A percentile compares a stretch with the other conserved stretches of the same genome.
These are phyloP conservation scores for Macrolepiota dolichaula DNA, from an alignment of 768 basidiomycete genomes.

Conservation along the genomic window DNA sequence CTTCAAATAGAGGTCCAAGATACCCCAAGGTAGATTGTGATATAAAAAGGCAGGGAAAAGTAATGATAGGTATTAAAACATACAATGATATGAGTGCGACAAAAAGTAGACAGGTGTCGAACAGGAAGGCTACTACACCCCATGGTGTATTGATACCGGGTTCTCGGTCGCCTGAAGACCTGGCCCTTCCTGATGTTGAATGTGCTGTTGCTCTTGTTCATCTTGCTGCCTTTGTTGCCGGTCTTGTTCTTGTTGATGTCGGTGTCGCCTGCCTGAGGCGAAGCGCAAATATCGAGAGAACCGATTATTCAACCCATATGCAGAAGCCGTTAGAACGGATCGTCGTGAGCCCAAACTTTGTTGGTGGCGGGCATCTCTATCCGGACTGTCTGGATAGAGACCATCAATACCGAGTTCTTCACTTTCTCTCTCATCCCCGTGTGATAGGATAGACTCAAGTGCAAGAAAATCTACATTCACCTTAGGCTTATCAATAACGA, in stretches of 20 bases:
- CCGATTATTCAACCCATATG: slow-evolving; percentile 20
- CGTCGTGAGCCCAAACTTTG: not conserved
- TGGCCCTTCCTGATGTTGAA: not conserved
- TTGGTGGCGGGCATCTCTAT: slow-evolving; percentile 16
- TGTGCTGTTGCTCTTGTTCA: not conserved
- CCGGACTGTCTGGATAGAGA: not conserved
- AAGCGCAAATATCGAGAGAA: slow-evolving; percentile 59
- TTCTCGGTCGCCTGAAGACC: not conserved
- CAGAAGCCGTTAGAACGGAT: not conserved
- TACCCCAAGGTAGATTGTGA: not conserved
- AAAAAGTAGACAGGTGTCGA: not conserved
- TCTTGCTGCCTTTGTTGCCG: not conserved
- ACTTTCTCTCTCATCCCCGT: slow-evolving; percentile 15
- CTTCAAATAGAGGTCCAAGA: not conserved
- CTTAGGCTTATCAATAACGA: slow-evolving; percentile 2
- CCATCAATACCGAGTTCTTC: slow-evolving; percentile 3
- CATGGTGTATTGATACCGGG: not conserved
- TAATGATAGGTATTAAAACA: not conserved
- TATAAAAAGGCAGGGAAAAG: not conserved
- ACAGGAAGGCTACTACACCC: not conserved
- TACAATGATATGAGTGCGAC: not conserved
- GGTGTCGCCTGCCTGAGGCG: slow-evolving; percentile 35
- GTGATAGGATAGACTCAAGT: slow-evolving; percentile 52
- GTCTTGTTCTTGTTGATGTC: slow-evolving; percentile 14
- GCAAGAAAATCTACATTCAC: slow-evolving; percentile 47